These are phyloP conservation scores for Schizophyllum commune DNA, from an alignment of 1,284 basidiomycete species.

Conservation along the genomic window DNA sequence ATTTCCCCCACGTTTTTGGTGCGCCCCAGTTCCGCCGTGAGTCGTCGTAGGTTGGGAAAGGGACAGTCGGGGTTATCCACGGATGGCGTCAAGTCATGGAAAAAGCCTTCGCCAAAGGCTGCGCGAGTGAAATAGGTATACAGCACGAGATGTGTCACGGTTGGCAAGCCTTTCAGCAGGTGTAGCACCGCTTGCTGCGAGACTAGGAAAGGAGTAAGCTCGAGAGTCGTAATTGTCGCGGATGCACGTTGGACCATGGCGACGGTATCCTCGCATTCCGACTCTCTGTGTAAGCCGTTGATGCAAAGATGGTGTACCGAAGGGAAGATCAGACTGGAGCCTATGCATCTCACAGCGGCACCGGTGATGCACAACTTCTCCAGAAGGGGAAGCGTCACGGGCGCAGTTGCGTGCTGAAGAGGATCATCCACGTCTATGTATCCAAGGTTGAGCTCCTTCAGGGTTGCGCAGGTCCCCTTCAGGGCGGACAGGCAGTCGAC, in stretches of 20 bases:
- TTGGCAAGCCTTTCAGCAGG: background rate
- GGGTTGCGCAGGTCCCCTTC: background rate
- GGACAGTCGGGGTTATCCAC: background rate
- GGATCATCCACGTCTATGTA: background rate
- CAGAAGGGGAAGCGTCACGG: background rate
- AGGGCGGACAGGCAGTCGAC: background rate
- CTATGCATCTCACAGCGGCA: background rate
- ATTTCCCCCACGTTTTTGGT: background rate
- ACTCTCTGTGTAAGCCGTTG: background rate
- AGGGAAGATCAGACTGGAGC: background rate
- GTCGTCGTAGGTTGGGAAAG: background rate
- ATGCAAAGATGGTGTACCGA: background rate
- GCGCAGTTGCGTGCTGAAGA: background rate
- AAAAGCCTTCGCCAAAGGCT: background rate
- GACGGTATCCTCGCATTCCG: background rate
- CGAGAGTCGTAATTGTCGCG: background rate
- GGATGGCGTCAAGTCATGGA: background rate
- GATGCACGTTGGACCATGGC: background rate
- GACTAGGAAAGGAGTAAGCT: background rate
- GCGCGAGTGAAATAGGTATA: background rate
- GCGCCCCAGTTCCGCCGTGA: background rate
- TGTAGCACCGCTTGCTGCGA: background rate
- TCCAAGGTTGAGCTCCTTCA: background rate
- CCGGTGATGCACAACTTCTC: background rate
- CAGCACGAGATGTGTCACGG: background rate